Percentiles rank a stretch among this genome's conserved stretches.
These are phyloP conservation scores for Chiua virens DNA, from an alignment of 768 basidiomycete genomes.

Conservation along the genomic window DNA sequence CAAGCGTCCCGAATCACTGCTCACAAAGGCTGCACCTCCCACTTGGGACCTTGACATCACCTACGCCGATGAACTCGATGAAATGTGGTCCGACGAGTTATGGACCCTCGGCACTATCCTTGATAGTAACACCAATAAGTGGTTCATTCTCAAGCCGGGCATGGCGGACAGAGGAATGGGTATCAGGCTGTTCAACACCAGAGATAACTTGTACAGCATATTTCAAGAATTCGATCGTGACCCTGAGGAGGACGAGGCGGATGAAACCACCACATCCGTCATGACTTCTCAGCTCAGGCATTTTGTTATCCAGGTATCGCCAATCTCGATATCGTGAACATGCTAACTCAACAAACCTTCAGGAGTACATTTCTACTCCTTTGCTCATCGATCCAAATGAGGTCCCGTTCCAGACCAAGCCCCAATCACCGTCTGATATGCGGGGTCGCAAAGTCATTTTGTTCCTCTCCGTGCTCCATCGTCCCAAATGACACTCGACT, in stretches of 20 bases:
- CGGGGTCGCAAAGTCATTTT: constrained; percentile 60
- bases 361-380: constrained; percentile 87
- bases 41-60: constrained; percentile 87
- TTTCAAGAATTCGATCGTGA: constrained; percentile 78
- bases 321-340: constrained; percentile 2
- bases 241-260: constrained; percentile 50
- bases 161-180: constrained; percentile 98
- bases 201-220: constrained; percentile 67
- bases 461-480: not conserved
- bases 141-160: constrained; percentile 98
- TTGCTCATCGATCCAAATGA: constrained; percentile 73
- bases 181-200: constrained; percentile 84
- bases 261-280: constrained; percentile 51
- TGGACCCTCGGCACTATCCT: constrained; percentile 78
- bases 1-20: constrained; percentile 62
- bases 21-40: constrained; percentile 58
- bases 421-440: constrained; percentile 22
- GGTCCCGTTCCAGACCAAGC: constrained; percentile 24
- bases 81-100: constrained; percentile 89
- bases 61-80: constrained; percentile 92
- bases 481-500: constrained; percentile 10
- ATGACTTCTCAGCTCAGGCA: constrained; percentile 87
- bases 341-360: constrained; percentile 2
- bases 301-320: constrained; percentile 87
- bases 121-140: constrained; percentile 41